Evolutionary conservation across 208 protist species (phyloP).

Genomic region (Crithidia expoeki): DNA sequence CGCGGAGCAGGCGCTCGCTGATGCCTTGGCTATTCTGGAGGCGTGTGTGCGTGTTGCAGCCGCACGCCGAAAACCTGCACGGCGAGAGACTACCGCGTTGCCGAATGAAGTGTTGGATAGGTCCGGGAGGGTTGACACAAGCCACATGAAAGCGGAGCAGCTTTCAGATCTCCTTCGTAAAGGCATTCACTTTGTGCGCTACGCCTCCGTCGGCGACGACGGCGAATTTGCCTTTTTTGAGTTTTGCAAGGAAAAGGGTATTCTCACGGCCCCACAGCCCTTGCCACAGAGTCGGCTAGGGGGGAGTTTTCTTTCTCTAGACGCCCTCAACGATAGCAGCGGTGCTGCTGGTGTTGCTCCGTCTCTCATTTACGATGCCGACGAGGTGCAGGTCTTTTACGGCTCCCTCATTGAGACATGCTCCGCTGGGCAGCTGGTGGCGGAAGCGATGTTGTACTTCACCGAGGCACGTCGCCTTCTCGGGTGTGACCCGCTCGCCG

Average conservation of each 20-base stretch:
- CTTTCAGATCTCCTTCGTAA: conserved; percentile 3
- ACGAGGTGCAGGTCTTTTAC: conserved; percentile 58
- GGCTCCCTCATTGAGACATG: conserved; percentile 67
- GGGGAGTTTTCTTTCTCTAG: too few relatives aligned
- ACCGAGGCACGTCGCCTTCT: conserved; percentile 39
- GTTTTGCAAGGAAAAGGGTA: conserved; percentile 41
- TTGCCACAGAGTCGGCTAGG: neutral
- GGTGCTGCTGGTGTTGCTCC: neutral
- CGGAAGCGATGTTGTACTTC: conserved; percentile 55
- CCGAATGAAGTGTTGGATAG: too few relatives aligned
- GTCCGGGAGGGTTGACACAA: too few relatives aligned
- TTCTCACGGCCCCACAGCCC: conserved; percentile 36
- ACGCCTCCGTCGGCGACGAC: conserved; percentile 68
- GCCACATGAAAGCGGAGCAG: neutral
- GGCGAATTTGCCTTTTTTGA: conserved; percentile 78
- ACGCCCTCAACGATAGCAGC: neutral
- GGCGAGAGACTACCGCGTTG: too few relatives aligned
- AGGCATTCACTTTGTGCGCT: conserved; percentile 31
- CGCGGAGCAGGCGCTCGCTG: conserved; percentile 42
- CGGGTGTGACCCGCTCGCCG: conserved; percentile 19
- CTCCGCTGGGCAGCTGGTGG: conserved; percentile 51
- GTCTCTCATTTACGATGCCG: conserved; percentile 10
- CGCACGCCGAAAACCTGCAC: too few relatives aligned
- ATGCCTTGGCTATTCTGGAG: conserved; percentile 42
- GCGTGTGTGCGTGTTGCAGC: conserved; percentile 21